These are phyloP conservation scores for Kuraishia cidri DNA, from an alignment of 805 yeast genomes.

Conservation along the genomic window DNA sequence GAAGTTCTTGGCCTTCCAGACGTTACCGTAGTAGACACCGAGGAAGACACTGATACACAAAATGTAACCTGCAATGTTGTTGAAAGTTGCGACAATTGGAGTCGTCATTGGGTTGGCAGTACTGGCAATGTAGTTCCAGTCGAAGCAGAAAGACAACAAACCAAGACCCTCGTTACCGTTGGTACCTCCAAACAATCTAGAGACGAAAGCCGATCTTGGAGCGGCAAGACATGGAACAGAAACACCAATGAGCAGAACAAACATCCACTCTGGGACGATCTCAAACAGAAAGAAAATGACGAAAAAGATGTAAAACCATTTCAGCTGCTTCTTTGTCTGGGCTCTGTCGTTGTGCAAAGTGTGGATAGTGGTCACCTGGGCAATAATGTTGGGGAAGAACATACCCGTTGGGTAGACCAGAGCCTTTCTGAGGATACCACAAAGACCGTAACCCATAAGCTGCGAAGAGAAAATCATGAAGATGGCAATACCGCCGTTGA, in stretches of 20 bases:
- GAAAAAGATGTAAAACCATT: conserved; percentile 35
- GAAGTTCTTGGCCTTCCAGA: conserved; percentile 33
- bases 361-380: conserved; percentile 43
- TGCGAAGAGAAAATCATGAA: conserved; percentile 48
- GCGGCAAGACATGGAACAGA: conserved; percentile 61
- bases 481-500: conserved; percentile 47
- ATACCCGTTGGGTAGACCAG: conserved; percentile 58
- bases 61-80: conserved; percentile 25
- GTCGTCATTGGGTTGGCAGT: conserved; percentile 48
- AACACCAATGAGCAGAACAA: conserved; percentile 49
- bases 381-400: conserved; percentile 67
- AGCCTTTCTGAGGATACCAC: conserved; percentile 52
- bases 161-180: conserved; percentile 51
- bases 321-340: conserved; percentile 48
- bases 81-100: conserved; percentile 44
- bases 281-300: conserved; percentile 35
- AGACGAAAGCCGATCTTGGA: conserved; percentile 51
- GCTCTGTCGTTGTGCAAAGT: conserved; percentile 39
- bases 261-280: conserved; percentile 55
- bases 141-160: conserved; percentile 56
- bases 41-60: conserved; percentile 27
- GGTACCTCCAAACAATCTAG: conserved; percentile 53
- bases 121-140: conserved; percentile 54
- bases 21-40: conserved; percentile 34
- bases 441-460: conserved; percentile 57